Base-by-base conservation (phyloP, 2,329 filamentous ascomycete species). In the Davidsoniella australis region DNA sequence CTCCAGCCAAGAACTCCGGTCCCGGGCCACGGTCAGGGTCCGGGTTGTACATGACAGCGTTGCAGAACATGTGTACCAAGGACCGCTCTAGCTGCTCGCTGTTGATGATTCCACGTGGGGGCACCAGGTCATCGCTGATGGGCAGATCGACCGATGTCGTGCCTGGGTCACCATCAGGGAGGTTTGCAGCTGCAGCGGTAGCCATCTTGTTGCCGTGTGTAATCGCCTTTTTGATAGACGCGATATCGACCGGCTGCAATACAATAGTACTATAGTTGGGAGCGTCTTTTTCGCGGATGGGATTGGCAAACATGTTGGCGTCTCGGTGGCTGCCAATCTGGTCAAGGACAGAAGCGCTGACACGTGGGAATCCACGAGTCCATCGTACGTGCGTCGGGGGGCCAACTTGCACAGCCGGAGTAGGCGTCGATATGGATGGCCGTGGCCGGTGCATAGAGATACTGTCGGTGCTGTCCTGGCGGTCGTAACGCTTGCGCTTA, bases 41-140 rank as follows among this genome's bases (percentile, higher is more conserved):
- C 0, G 84, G 80, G 58, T 96, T 96, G 69, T 94, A 98, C 91
- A 98, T 96, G 64, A 95, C 83, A 16, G 91, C 89, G 59, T 96
- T 96, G 56, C 87, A 86, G 62, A 96, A 94, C 85, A 96, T 95
- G 58, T 93, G 84, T 57, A 93, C 85, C 9, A 96, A 69, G 62
- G 96, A 89, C 56, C 87, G 85, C 64, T 96, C 89, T 14, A 96
- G 72, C 62, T 96, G 91, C 1, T 82, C 78, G 46, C 84, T 88
- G 63, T 96, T 96, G 63, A 96, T 85, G 57, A 96, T 94, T 17
- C 80, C 85, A 57, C 80, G 85, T 0, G 91, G 89, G 2, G 89
- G 85, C 2, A 89, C 72, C 23, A 94, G 69, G 51, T 95, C 85
- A 45, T 80, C 74, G 2, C 76, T 82, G 50, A 83, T 73, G 7